phyloP scores from a whole-genome alignment of 495 filamentous ascomycete genomes.

The Aspergillus bertholletiae region DNA sequence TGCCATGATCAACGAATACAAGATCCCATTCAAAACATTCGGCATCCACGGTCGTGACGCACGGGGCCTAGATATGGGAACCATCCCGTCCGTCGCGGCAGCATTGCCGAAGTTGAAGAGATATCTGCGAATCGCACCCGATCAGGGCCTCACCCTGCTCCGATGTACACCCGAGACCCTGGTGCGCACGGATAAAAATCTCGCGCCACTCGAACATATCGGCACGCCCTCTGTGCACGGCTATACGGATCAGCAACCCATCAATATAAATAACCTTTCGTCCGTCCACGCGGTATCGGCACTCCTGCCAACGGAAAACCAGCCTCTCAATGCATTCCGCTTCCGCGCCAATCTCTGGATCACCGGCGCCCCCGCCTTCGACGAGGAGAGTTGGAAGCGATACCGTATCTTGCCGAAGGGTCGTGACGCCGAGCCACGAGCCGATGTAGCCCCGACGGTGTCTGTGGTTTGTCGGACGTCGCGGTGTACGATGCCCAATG shows the following conservation, averaged over 20 bases:
- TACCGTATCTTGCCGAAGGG: conserved; percentile 9
- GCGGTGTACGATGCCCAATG: conserved; percentile 19
- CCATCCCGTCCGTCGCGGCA: conserved; percentile 6
- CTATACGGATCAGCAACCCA: conserved; percentile 18
- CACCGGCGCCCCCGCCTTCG: conserved; percentile 10
- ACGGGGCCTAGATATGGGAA: conserved; percentile 9
- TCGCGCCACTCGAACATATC: conserved; percentile 15
- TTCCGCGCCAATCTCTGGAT: conserved; percentile 20
- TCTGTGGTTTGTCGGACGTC: conserved; percentile 18
- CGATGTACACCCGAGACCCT: conserved; percentile 14
- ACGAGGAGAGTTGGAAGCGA: conserved; percentile 16
- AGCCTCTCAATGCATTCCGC: conserved; percentile 16
- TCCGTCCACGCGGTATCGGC: conserved; percentile 15
- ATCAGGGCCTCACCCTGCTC: conserved; percentile 6
- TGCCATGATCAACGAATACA: background rate
- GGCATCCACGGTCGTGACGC: conserved; percentile 9
- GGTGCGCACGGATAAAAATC: conserved; percentile 10
- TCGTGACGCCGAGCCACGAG: background rate
- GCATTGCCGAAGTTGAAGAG: conserved; percentile 12
- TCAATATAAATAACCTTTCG: conserved; percentile 18
- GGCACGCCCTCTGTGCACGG: conserved; percentile 15
- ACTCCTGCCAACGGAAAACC: conserved; percentile 14
- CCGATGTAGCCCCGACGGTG: conserved; percentile 4
- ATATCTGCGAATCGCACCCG: conserved; percentile 8
- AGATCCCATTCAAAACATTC: conserved; percentile 9